Conservation (phyloP, 805 yeast genomes). For the Candida michaelii region DNA sequence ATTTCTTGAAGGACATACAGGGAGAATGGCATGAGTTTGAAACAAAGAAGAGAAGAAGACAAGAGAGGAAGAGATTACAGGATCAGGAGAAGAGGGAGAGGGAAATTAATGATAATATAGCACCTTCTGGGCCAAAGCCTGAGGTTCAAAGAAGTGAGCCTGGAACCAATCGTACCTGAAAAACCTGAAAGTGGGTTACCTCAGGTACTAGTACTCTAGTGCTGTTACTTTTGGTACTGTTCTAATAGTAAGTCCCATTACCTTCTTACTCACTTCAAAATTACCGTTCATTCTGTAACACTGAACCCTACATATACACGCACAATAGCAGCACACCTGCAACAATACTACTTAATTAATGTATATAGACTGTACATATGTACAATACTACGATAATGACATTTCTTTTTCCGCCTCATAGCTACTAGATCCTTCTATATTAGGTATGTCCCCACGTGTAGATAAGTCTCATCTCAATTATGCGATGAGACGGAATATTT, state of each 20-base stretch:
- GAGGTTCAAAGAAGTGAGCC: background rate
- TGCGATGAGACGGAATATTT: constrained; percentile 1
- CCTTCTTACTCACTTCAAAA: too few relatives aligned
- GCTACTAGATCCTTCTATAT: constrained; percentile 2
- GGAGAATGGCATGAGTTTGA: constrained; percentile 99
- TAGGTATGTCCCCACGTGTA: constrained; percentile 9
- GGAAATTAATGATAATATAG: constrained; percentile 8
- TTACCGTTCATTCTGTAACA: too few relatives aligned
- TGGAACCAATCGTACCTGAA: too few relatives aligned
- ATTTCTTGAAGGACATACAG: constrained; percentile 51
- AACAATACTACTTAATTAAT: too few relatives aligned
- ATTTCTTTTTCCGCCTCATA: background rate
- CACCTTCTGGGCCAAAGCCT: constrained; percentile 9
- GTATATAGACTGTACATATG: too few relatives aligned
- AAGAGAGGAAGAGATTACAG: constrained; percentile 41
- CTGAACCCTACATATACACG: too few relatives aligned
- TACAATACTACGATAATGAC: background rate
- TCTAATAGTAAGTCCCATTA: too few relatives aligned
- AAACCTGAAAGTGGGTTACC: too few relatives aligned
- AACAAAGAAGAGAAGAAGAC: constrained; percentile 73
- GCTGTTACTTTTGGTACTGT: too few relatives aligned
- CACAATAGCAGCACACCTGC: too few relatives aligned
- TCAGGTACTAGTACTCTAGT: too few relatives aligned
- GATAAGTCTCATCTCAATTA: background rate
- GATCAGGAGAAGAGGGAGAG: constrained; percentile 24